phyloP scores from a whole-genome alignment of 345 rosid genomes.

The Populus pruinosa region DNA sequence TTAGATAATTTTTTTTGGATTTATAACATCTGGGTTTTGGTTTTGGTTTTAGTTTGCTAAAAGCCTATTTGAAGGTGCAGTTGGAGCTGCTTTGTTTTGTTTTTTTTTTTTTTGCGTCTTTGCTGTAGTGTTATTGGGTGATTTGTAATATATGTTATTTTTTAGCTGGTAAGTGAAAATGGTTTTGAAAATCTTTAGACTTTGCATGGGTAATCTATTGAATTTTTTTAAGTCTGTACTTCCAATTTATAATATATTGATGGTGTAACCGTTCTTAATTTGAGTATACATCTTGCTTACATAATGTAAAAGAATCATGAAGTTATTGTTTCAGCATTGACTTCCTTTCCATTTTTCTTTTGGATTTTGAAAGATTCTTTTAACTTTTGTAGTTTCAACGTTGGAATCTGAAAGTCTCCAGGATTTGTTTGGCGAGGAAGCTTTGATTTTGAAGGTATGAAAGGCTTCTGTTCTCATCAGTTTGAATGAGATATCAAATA shows the following conservation, averaged over 20 bases:
- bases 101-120: not conserved
- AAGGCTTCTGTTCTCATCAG: not conserved
- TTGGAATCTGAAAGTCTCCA: slow-evolving; percentile 47
- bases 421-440: slow-evolving; percentile 48
- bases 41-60: not conserved
- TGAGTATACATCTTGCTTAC: not conserved
- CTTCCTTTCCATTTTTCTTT: not conserved
- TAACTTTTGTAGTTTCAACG: slow-evolving; percentile 45
- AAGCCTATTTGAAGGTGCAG: not conserved
- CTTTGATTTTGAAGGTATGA: slow-evolving; percentile 58
- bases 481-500: not conserved
- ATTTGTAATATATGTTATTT: not conserved
- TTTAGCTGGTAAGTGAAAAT: not conserved
- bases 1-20: not conserved
- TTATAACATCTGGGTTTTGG: not conserved
- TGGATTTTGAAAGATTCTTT: not conserved
- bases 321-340: not conserved
- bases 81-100: not conserved
- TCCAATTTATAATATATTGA: not conserved
- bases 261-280: not conserved
- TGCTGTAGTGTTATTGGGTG: not conserved
- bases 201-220: not conserved
- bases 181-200: not conserved
- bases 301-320: not conserved
- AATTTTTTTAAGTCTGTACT: not conserved